These are phyloP conservation scores for Ilex asprella DNA, from an alignment of 257 asterid genomes.

Conservation along the genomic window DNA sequence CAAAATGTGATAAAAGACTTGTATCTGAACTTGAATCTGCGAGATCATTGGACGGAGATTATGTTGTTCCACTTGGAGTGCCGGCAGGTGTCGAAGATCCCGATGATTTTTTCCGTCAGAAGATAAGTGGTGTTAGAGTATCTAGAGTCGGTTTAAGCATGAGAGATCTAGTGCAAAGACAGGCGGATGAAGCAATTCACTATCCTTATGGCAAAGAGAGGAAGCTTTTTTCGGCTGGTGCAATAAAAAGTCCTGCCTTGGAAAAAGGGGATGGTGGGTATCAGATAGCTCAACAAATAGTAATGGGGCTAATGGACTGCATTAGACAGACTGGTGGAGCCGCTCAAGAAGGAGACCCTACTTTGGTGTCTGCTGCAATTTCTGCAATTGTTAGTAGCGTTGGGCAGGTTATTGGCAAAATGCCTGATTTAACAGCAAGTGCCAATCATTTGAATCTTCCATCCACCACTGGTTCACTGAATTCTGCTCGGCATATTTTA, in stretches of 20 bases:
- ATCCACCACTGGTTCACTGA: slow-evolving; percentile 49
- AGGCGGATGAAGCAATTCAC: slow-evolving; percentile 65
- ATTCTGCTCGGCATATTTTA: slow-evolving; percentile 64
- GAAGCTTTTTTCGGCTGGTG: slow-evolving; percentile 50
- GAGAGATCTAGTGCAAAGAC: slow-evolving; percentile 82
- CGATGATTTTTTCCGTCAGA: slow-evolving; percentile 90
- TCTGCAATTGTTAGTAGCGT: neutral
- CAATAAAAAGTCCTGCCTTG: slow-evolving; percentile 44
- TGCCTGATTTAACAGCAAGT: neutral
- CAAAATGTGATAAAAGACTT: slow-evolving; percentile 76
- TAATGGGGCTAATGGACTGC: neutral
- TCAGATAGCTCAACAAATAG: neutral
- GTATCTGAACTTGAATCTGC: slow-evolving; percentile 78
- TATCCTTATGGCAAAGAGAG: slow-evolving; percentile 65
- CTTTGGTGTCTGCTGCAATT: neutral
- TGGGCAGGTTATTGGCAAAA: neutral
- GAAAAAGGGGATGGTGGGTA: slow-evolving; percentile 33
- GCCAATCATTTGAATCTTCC: slow-evolving; percentile 8
- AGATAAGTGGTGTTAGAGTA: slow-evolving; percentile 65
- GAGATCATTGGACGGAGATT: slow-evolving; percentile 70
- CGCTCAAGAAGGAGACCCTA: neutral
- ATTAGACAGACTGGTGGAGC: slow-evolving; percentile 26
- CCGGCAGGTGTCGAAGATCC: slow-evolving; percentile 92
- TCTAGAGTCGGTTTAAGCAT: slow-evolving; percentile 87
- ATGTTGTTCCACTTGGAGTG: slow-evolving; percentile 75